These are phyloP conservation scores for Plantago coronopus DNA, from an alignment of 305 asterid genomes.

Conservation along the genomic window DNA sequence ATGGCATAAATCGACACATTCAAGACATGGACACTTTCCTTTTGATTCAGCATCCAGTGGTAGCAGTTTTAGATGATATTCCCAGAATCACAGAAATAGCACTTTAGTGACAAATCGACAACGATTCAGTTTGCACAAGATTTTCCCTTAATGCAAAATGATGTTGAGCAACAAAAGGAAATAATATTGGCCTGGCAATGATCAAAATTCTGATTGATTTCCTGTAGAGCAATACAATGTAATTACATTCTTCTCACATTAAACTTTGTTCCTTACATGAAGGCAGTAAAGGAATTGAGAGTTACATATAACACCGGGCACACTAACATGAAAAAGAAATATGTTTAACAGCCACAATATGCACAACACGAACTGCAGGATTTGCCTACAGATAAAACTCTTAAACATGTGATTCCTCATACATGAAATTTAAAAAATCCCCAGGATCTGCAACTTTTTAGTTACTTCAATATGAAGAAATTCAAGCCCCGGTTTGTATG, in stretches of 20 bases:
- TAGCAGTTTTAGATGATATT: not conserved
- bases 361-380: slow-evolving; percentile 31
- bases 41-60: too few species aligned
- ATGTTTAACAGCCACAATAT: slow-evolving; percentile 28
- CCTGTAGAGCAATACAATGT: slow-evolving; percentile 1
- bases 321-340: slow-evolving; percentile 17
- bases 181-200: not conserved
- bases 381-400: slow-evolving; percentile 25
- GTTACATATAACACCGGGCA: slow-evolving; percentile 24
- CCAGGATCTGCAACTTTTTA: slow-evolving; percentile 21
- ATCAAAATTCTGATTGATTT: slow-evolving; percentile 12
- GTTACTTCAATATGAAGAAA: slow-evolving; percentile 28
- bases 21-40: not conserved
- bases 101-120: not conserved
- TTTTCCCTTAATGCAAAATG: not conserved
- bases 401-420: slow-evolving; percentile 29
- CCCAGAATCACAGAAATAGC: not conserved
- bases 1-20: not conserved
- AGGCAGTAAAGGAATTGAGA: slow-evolving; percentile 18
- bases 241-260: slow-evolving; percentile 9
- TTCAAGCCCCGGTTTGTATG: slow-evolving; percentile 32
- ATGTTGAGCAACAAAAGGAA: slow-evolving; percentile 4
- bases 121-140: not conserved
- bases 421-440: slow-evolving; percentile 28
- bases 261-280: slow-evolving; percentile 1